A percentile compares a stretch with the other conserved stretches of the same genome.
phyloP scores from a whole-genome alignment of 805 yeast species.

The Saturnispora ahearnii region DNA sequence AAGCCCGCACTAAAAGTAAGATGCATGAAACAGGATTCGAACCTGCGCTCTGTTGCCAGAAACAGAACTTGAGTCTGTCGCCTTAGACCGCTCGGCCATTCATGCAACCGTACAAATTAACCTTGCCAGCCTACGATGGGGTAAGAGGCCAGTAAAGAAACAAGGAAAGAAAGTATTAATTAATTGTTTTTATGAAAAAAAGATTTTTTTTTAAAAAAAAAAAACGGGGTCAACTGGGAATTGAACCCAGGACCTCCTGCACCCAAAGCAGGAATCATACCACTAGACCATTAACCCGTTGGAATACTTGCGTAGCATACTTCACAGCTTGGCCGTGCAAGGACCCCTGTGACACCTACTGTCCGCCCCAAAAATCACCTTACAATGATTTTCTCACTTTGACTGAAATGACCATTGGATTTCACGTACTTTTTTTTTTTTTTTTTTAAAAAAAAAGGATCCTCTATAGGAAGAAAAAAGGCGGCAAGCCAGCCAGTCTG shows the following conservation, averaged over 20 bases:
- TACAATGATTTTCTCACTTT: neutral
- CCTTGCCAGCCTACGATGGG: neutral
- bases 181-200: no score
- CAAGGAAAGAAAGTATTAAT: no score
- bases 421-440: neutral
- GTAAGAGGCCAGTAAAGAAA: neutral
- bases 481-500: neutral
- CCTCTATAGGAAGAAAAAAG: no score
- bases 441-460: no score
- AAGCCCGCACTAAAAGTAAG: constrained; percentile 11
- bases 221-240: constrained; percentile 34
- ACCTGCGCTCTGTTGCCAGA: constrained; percentile 16
- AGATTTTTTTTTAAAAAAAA: constrained; percentile 4
- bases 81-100: constrained; percentile 16
- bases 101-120: constrained; percentile 4
- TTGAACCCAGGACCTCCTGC: constrained; percentile 50
- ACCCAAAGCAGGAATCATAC: constrained; percentile 51
- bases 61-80: constrained; percentile 17
- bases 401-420: neutral
- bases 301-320: neutral
- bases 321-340: neutral
- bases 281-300: constrained; percentile 39
- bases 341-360: no score
- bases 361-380: neutral
- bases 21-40: constrained; percentile 14